Conservation (phyloP, 1,284 basidiomycete genomes). For the Tilletia setariae region DNA sequence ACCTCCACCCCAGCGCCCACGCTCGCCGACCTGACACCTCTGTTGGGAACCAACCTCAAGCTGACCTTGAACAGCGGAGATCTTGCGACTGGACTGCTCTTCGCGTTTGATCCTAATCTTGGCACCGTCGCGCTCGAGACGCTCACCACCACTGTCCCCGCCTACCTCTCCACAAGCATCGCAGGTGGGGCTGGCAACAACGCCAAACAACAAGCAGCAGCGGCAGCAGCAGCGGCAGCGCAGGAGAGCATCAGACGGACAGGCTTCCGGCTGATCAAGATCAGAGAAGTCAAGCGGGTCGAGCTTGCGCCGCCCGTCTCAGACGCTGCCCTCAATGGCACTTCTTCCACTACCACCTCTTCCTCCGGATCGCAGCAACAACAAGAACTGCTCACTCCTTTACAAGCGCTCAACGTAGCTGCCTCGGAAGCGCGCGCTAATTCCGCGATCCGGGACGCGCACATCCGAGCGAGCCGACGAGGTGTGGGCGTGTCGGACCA, state of each 20-base stretch:
- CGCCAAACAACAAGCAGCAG: slow-evolving; percentile 17
- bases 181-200: neutral
- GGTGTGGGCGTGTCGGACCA: slow-evolving; percentile 28
- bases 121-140: slow-evolving; percentile 46
- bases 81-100: slow-evolving; percentile 36
- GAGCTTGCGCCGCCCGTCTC: slow-evolving; percentile 21
- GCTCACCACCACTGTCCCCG: slow-evolving; percentile 22
- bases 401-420: slow-evolving; percentile 20
- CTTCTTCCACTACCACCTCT: neutral
- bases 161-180: slow-evolving; percentile 19
- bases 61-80: neutral
- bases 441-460: slow-evolving; percentile 31
- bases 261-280: slow-evolving; percentile 47
- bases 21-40: slow-evolving; percentile 27
- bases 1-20: slow-evolving; percentile 21
- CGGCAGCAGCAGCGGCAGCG: slow-evolving; percentile 32
- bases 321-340: neutral
- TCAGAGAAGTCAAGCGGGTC: slow-evolving; percentile 38
- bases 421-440: slow-evolving; percentile 23
- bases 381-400: neutral
- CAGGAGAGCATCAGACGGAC: slow-evolving; percentile 17
- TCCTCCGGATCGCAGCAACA: too few relatives aligned
- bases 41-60: slow-evolving; percentile 25
- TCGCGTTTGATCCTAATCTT: slow-evolving; percentile 44
- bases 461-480: slow-evolving; percentile 19